Conservation (phyloP, 1,284 basidiomycete genomes). For the Porogramme epimiltina region DNA sequence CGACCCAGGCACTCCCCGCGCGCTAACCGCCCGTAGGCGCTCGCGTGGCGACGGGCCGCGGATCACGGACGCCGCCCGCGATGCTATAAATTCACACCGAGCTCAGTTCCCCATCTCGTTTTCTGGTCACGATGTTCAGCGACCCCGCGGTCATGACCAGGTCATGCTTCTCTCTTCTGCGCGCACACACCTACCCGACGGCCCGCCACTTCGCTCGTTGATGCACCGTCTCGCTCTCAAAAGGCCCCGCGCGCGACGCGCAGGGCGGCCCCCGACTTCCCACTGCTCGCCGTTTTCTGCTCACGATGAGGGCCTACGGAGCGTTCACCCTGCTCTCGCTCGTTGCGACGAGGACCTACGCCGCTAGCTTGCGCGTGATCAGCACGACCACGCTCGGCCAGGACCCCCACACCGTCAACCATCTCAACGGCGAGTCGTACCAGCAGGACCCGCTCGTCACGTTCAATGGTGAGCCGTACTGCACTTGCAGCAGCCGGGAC, state of each 20-base stretch:
- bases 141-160: background rate
- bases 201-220: background rate
- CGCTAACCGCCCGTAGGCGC: too few species aligned
- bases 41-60: conserved; percentile 1
- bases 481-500: background rate
- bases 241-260: background rate
- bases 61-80: background rate
- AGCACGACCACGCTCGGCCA: conserved; percentile 34
- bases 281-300: background rate
- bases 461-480: conserved; percentile 34
- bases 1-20: background rate
- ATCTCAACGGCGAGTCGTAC: conserved; percentile 47
- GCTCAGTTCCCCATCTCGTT: background rate
- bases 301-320: conserved; percentile 1
- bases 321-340: background rate
- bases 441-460: conserved; percentile 43
- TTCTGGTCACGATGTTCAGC: conserved; percentile 11
- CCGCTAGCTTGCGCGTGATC: conserved; percentile 24
- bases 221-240: background rate
- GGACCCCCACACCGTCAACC: conserved; percentile 41
- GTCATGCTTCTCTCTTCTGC: conserved; percentile 7
- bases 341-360: background rate
- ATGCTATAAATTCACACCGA: background rate
- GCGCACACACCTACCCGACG: background rate
- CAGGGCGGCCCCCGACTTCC: background rate